Evolutionary conservation across 305 asterid species (phyloP), one percentile per base, ranked within the genome.

Genomic region (Plantago coronopus): DNA sequence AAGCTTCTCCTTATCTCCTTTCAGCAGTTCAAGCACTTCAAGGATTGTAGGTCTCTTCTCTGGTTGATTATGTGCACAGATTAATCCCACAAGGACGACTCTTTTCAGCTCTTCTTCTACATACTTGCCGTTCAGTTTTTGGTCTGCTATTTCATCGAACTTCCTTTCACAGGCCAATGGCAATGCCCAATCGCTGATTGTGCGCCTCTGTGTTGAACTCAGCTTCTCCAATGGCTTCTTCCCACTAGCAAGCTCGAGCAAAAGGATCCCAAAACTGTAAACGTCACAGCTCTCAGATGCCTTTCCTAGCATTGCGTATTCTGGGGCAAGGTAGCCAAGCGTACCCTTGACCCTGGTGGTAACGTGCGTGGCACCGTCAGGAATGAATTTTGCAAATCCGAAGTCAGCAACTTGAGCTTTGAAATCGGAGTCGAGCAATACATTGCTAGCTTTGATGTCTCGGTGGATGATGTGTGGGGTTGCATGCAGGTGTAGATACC

Each of bases 351-450:
- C 85, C 29, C 74, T 59, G 17, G 89, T 86, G 66, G 95, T 86
- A 37, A 83, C 95, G 37, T 83, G 91, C 1, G 95, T 86, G 1
- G 91, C 89, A 1, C 87, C 95, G n/a, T 86, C 95, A 0, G 95
- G 95, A 18, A 86, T 77, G 48, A 86, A 76, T 68, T 78, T 84
- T 3, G 93, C 88, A 21, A 86, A 86, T 44, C 93, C 93, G 25
- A 86, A 86, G 71, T 86, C 95, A 14, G 95, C 84, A 59, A 86
- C 93, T 69, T 65, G 80, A 55, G 95, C 93, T 55, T 77, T 75
- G 73, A 86, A 86, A 67, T 83, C 81, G 2, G 71, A 20, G 59
- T 86, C 95, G 7, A 86, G 79, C 70, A 86, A 65, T n/a, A 86
- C 73, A 20, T 86, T 86, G 83, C 95, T 84, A 0, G 95, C 89